phyloP scores from a whole-genome alignment of 1,284 basidiomycete species.

The Ustilago xerochloae region DNA sequence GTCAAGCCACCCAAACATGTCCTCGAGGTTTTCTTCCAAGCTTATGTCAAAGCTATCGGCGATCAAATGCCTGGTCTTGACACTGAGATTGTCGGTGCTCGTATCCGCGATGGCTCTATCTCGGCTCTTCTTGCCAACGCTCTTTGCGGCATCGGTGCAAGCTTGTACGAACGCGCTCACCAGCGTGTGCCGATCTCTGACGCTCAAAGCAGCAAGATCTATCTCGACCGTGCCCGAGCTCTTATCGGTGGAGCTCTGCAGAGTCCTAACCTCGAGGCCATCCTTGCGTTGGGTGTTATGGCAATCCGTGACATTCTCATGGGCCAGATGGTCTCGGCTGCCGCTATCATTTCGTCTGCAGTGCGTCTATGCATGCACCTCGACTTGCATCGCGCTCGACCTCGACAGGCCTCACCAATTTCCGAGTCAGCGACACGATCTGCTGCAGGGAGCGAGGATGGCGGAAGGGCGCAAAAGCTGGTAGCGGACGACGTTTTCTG shows the following conservation, averaged over 20 bases:
- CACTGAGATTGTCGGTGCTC: conserved; percentile 15
- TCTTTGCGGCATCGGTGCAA: conserved; percentile 37
- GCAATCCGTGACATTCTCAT: conserved; percentile 36
- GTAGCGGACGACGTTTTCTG: conserved; percentile 27
- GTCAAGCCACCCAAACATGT: conserved; percentile 24
- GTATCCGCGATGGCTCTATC: conserved; percentile 28
- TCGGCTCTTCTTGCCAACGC: conserved; percentile 43
- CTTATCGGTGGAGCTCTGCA: conserved; percentile 32
- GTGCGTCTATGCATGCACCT: conserved; percentile 39
- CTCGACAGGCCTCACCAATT: conserved; percentile 9
- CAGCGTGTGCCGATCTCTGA: conserved; percentile 4
- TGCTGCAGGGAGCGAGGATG: background rate
- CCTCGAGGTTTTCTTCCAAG: conserved; percentile 28
- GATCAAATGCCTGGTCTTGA: conserved; percentile 47
- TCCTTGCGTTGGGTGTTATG: conserved; percentile 40
- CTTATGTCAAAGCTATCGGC: conserved; percentile 20
- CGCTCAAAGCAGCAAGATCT: conserved; percentile 31
- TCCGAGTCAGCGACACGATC: background rate
- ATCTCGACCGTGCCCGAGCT: conserved; percentile 27
- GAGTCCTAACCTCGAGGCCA: conserved; percentile 30
- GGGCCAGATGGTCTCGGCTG: conserved; percentile 25
- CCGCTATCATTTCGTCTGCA: conserved; percentile 29
- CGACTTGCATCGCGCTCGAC: conserved; percentile 30
- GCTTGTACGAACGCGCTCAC: conserved; percentile 24
- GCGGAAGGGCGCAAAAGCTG: background rate